Conservation (phyloP, 2,329 filamentous ascomycete genomes). For the Pseudogymnoascus sp. region DNA sequence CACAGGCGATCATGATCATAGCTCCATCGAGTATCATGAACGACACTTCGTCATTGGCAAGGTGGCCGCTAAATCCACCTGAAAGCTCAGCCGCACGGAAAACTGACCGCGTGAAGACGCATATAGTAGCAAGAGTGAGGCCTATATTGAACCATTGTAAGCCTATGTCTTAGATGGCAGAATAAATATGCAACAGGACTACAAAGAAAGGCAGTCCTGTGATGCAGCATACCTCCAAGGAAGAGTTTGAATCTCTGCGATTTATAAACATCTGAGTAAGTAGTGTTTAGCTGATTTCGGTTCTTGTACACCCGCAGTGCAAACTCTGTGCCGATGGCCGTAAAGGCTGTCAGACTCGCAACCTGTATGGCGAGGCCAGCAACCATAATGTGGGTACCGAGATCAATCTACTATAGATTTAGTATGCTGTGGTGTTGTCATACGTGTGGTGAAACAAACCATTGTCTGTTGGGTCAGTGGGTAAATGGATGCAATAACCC, state of each 20-base stretch:
- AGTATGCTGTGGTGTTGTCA: neutral
- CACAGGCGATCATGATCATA: constrained; percentile 30
- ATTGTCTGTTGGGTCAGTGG: constrained; percentile 29
- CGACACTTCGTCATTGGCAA: constrained; percentile 36
- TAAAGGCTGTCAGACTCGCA: constrained; percentile 34
- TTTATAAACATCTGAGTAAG: constrained; percentile 11
- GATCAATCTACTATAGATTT: constrained; percentile 21
- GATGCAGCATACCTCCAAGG: constrained; percentile 11
- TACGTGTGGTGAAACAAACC: constrained; percentile 16
- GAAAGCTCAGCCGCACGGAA: constrained; percentile 48
- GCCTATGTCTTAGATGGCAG: constrained; percentile 11
- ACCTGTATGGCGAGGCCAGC: constrained; percentile 51
- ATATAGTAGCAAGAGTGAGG: constrained; percentile 39
- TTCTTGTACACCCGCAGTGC: constrained; percentile 8
- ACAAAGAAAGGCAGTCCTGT: neutral
- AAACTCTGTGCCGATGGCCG: constrained; percentile 14
- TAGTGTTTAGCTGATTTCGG: constrained; percentile 4
- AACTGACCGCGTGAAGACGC: constrained; percentile 43
- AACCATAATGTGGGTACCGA: constrained; percentile 48
- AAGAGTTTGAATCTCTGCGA: constrained; percentile 14
- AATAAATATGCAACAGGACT: neutral
- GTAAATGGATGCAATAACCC: constrained; percentile 44
- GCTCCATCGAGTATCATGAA: constrained; percentile 38
- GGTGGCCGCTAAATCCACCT: constrained; percentile 40
- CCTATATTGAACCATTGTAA: constrained; percentile 33